These are phyloP conservation scores for Acanthamoeba pearcei DNA, from an alignment of 208 protist genomes.

Conservation along the genomic window DNA sequence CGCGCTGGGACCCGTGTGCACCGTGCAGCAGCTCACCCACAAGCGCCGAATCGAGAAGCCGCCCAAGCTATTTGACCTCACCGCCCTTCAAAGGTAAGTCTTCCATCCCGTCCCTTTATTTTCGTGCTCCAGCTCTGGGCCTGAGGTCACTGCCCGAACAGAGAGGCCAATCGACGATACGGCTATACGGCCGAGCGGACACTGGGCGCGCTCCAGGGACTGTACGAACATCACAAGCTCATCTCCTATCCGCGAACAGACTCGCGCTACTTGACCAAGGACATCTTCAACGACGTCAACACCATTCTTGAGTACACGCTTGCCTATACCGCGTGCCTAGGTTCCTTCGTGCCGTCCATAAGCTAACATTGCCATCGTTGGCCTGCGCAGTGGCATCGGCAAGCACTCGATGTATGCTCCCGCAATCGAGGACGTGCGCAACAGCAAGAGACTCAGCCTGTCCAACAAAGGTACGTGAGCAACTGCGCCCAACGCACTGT, in stretches of 20 bases:
- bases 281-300: slow-evolving; percentile 52
- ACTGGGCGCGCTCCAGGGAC: slow-evolving; percentile 39
- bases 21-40: slow-evolving; percentile 44
- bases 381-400: not conserved
- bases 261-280: slow-evolving; percentile 37
- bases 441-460: not conserved
- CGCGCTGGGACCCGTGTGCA: slow-evolving; percentile 6
- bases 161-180: slow-evolving; percentile 59
- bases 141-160: not conserved
- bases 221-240: slow-evolving; percentile 71
- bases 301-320: slow-evolving; percentile 20
- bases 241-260: slow-evolving; percentile 73
- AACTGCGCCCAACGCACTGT: too few species aligned
- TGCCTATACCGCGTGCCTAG: not conserved
- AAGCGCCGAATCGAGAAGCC: slow-evolving; percentile 65
- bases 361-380: not conserved
- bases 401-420: not conserved
- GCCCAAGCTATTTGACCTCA: slow-evolving; percentile 72
- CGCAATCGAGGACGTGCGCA: not conserved
- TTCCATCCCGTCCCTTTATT: not conserved
- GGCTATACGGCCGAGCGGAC: slow-evolving; percentile 59
- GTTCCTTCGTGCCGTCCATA: too few species aligned
- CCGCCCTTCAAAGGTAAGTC: slow-evolving; percentile 36
- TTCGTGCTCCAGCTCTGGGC: not conserved
- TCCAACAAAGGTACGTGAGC: not conserved